phyloP scores from a whole-genome alignment of 495 filamentous ascomycete genomes.

The Usnea hakonensis region DNA sequence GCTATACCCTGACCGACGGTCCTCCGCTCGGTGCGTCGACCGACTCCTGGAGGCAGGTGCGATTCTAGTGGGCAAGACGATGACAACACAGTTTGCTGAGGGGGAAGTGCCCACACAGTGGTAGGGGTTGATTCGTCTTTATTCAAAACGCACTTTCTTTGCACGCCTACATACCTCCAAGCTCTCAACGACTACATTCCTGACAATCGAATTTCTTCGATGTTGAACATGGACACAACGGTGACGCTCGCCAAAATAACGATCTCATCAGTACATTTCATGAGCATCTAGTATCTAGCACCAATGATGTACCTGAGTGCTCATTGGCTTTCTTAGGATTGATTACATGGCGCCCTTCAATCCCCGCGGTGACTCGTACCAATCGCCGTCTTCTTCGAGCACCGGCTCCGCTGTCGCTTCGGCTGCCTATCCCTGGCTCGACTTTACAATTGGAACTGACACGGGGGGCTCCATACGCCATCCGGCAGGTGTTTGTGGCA shows the following conservation, averaged over 20 bases:
- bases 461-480: conserved; percentile 39
- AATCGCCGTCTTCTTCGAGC: conserved; percentile 34
- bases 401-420: conserved; percentile 35
- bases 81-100: conserved; percentile 41
- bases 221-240: not conserved
- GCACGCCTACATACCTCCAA: not conserved
- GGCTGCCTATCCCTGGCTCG: conserved; percentile 37
- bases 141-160: not conserved
- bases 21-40: conserved; percentile 32
- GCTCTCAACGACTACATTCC: too few species aligned
- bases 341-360: conserved; percentile 40
- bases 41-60: conserved; percentile 38
- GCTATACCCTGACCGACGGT: conserved; percentile 26
- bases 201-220: not conserved
- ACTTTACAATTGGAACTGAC: conserved; percentile 41
- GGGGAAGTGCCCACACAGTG: conserved; percentile 30
- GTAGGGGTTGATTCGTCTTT: conserved; percentile 13
- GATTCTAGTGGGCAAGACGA: conserved; percentile 43
- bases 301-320: not conserved
- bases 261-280: not conserved
- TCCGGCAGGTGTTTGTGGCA: conserved; percentile 32
- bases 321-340: conserved; percentile 24
- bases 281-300: not conserved
- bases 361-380: conserved; percentile 39
- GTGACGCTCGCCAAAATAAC: not conserved